Percentiles rank a stretch among this genome's conserved stretches.
phyloP scores from a whole-genome alignment of 2,329 filamentous ascomycete species.

The Alternaria arborescens region DNA sequence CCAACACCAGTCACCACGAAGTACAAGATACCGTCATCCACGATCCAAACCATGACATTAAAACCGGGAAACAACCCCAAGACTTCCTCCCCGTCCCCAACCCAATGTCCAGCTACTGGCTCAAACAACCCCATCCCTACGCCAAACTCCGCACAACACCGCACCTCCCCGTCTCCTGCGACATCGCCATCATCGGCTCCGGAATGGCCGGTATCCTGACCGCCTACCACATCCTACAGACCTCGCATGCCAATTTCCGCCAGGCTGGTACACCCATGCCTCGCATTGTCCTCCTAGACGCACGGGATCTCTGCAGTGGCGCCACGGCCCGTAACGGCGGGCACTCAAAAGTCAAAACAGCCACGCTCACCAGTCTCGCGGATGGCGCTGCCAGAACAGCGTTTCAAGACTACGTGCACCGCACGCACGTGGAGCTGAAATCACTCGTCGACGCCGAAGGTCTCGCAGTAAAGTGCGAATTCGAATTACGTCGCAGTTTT shows the following conservation, averaged over 20 bases:
- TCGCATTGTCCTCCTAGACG: background rate
- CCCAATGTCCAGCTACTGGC: conserved; percentile 51
- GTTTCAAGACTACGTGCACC: too few species aligned
- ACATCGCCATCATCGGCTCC: background rate
- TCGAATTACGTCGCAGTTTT: background rate
- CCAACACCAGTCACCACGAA: background rate
- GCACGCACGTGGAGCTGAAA: too few species aligned
- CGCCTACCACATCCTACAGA: background rate
- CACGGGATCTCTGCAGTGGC: background rate
- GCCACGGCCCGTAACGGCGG: background rate
- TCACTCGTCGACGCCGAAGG: too few species aligned
- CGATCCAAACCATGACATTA: background rate
- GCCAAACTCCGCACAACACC: conserved; percentile 39
- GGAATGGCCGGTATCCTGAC: background rate
- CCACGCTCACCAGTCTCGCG: too few species aligned
- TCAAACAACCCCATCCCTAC: conserved; percentile 40
- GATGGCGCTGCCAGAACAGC: too few species aligned
- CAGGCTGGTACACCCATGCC: background rate
- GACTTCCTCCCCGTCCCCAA: conserved; percentile 42
- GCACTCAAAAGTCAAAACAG: too few species aligned
- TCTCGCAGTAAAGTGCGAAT: background rate
- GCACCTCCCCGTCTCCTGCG: conserved; percentile 5
- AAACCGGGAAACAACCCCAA: background rate
- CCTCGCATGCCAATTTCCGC: background rate
- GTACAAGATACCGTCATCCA: background rate